A percentile compares a stretch with the other conserved stretches of the same genome.
phyloP scores from a whole-genome alignment of 2,329 filamentous ascomycete species.

The Graphilbum fragrans region DNA sequence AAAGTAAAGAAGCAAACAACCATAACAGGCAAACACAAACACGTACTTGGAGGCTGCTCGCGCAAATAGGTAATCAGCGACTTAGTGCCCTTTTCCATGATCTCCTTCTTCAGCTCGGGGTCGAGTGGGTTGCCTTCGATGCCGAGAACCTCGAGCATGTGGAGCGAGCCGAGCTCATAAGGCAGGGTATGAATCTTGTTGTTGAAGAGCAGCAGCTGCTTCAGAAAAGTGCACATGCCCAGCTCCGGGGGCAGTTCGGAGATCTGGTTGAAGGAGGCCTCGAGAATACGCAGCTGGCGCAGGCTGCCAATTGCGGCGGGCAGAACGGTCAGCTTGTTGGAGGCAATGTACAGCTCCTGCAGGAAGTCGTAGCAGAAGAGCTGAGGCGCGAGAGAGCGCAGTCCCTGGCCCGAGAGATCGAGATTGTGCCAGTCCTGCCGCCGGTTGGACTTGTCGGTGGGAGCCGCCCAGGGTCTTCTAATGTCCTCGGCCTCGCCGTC shows the following conservation, averaged over 20 bases:
- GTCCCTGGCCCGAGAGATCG: conserved; percentile 90
- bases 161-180: conserved; percentile 77
- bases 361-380: conserved; percentile 85
- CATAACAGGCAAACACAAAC: not conserved
- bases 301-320: conserved; percentile 73
- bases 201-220: conserved; percentile 76
- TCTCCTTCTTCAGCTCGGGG: conserved; percentile 61
- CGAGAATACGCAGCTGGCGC: conserved; percentile 68
- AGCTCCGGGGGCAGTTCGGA: conserved; percentile 75
- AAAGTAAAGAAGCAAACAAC: not conserved
- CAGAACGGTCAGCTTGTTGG: conserved; percentile 77
- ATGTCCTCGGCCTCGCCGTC: conserved; percentile 45
- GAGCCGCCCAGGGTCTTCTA: conserved; percentile 45
- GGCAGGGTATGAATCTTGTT: conserved; percentile 78
- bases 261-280: conserved; percentile 82
- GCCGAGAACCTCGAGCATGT: conserved; percentile 77
- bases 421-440: conserved; percentile 85
- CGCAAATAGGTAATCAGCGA: conserved; percentile 72
- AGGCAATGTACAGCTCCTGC: conserved; percentile 83
- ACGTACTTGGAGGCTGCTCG: conserved; percentile 74
- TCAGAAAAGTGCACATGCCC: conserved; percentile 91
- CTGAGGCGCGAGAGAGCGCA: conserved; percentile 66
- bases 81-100: conserved; percentile 80
- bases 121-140: conserved; percentile 86
- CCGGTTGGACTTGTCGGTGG: conserved; percentile 50